Conservation (phyloP, 1,284 basidiomycete species). For the Austroboletus niveus region DNA sequence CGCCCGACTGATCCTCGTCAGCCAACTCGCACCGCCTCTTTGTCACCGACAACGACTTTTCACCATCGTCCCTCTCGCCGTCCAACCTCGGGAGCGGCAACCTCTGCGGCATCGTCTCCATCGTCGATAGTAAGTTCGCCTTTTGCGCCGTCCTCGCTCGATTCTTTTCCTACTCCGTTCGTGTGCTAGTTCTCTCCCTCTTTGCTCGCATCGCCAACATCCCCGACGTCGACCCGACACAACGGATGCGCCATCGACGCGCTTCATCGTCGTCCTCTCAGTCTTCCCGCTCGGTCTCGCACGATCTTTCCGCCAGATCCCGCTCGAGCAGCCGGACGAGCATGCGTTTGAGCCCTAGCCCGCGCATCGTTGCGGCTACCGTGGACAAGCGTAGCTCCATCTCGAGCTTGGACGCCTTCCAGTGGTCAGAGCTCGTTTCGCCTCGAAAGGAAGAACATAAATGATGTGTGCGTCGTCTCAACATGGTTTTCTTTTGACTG, state of each 20-base stretch:
- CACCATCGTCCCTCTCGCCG: constrained; percentile 41
- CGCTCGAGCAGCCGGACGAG: constrained; percentile 56
- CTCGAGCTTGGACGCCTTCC: constrained; percentile 32
- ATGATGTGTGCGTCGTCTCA: constrained; percentile 3
- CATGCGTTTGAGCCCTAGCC: constrained; percentile 41
- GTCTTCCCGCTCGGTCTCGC: constrained; percentile 31
- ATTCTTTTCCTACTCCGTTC: neutral
- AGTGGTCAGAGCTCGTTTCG: constrained; percentile 33
- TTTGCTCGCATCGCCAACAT: constrained; percentile 72
- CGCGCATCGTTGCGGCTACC: constrained; percentile 32
- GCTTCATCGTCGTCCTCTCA: constrained; percentile 65
- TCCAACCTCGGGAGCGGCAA: constrained; percentile 41
- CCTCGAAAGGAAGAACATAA: constrained; percentile 30
- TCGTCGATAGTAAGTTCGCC: constrained; percentile 62
- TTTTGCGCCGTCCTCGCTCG: neutral
- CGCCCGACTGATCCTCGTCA: constrained; percentile 28
- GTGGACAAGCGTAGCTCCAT: constrained; percentile 33
- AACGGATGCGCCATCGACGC: constrained; percentile 70
- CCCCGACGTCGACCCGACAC: constrained; percentile 66
- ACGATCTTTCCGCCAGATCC: constrained; percentile 24
- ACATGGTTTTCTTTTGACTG: constrained; percentile 3
- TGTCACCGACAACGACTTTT: constrained; percentile 56
- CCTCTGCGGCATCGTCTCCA: constrained; percentile 71
- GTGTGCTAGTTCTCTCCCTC: constrained; percentile 59
- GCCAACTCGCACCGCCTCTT: constrained; percentile 76